phyloP scores from a whole-genome alignment of 1,284 basidiomycete genomes.

The Pterula multifida region DNA sequence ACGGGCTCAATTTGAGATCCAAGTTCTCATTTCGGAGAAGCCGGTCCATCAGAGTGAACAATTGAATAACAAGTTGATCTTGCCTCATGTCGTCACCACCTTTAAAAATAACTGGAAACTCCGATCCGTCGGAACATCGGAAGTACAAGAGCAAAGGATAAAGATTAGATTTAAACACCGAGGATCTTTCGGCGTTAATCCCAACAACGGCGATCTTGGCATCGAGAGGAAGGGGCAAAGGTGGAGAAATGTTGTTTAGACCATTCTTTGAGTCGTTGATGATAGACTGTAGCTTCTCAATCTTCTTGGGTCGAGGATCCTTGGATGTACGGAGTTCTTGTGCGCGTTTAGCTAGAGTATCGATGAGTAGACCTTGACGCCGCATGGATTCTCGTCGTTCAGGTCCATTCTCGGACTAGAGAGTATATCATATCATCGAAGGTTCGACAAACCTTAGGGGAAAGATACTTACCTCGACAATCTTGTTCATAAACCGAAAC shows the following conservation, averaged over 20 bases:
- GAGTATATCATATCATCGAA: slow-evolving; percentile 6
- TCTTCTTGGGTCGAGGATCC: slow-evolving; percentile 92
- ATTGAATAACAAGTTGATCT: slow-evolving; percentile 93
- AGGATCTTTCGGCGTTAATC: slow-evolving; percentile 83
- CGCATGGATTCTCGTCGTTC: slow-evolving; percentile 74
- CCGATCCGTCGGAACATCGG: slow-evolving; percentile 61
- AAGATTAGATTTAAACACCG: slow-evolving; percentile 96
- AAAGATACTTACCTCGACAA: slow-evolving; percentile 55
- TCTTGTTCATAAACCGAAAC: slow-evolving; percentile 77
- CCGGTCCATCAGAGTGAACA: slow-evolving; percentile 96
- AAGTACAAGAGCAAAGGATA: slow-evolving; percentile 89
- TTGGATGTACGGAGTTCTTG: slow-evolving; percentile 84
- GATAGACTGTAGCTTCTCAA: slow-evolving; percentile 81
- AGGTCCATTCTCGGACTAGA: slow-evolving; percentile 57
- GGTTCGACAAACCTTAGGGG: not conserved
- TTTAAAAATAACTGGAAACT: slow-evolving; percentile 96
- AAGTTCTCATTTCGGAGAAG: slow-evolving; percentile 91
- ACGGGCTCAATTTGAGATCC: slow-evolving; percentile 87
- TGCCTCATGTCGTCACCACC: slow-evolving; percentile 98
- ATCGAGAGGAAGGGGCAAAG: slow-evolving; percentile 84
- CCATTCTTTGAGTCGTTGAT: slow-evolving; percentile 80
- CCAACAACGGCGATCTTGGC: slow-evolving; percentile 74
- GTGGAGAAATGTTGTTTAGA: slow-evolving; percentile 52
- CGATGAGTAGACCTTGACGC: slow-evolving; percentile 79
- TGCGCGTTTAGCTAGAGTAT: slow-evolving; percentile 73